Percentiles rank a stretch among this genome's conserved stretches.
Evolutionary conservation across 2,329 filamentous ascomycete species (phyloP).

Genomic region (Pseudopyrenochaeta lycopersici): DNA sequence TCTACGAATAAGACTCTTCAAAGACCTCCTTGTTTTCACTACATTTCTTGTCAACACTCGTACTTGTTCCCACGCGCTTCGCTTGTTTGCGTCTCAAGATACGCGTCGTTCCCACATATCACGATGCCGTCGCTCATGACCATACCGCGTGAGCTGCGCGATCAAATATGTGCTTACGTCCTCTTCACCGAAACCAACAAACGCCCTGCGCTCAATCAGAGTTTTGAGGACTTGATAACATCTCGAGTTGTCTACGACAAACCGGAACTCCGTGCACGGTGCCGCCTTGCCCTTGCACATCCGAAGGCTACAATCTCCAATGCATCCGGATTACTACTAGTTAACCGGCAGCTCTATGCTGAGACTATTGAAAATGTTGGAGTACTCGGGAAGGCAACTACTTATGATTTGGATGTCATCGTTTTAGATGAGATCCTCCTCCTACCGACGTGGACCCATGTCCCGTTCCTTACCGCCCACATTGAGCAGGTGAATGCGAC

Average conservation of each 20-base stretch:
- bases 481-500: constrained; percentile 16
- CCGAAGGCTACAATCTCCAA: constrained; percentile 2
- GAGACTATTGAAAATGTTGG: constrained; percentile 14
- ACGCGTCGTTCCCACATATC: neutral
- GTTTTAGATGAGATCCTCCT: constrained; percentile 21
- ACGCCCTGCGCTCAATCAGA: constrained; percentile 5
- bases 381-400: neutral
- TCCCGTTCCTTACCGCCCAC: constrained; percentile 12
- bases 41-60: no score
- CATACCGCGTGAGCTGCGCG: constrained; percentile 25
- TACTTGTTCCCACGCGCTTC: no score
- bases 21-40: no score
- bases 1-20: no score
- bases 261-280: constrained; percentile 4
- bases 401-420: constrained; percentile 21
- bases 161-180: constrained; percentile 21
- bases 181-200: constrained; percentile 5
- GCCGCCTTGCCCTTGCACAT: constrained; percentile 2
- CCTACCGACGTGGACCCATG: constrained; percentile 19
- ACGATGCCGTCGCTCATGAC: constrained; percentile 7
- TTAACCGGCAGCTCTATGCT: constrained; percentile 18
- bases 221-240: constrained; percentile 5
- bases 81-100: neutral
- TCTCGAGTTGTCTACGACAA: neutral
- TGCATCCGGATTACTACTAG: constrained; percentile 11